Evolutionary conservation across 768 basidiomycete species (phyloP), one percentile per base, ranked within the genome.

Genomic region (Strobilomyces confusus): DNA sequence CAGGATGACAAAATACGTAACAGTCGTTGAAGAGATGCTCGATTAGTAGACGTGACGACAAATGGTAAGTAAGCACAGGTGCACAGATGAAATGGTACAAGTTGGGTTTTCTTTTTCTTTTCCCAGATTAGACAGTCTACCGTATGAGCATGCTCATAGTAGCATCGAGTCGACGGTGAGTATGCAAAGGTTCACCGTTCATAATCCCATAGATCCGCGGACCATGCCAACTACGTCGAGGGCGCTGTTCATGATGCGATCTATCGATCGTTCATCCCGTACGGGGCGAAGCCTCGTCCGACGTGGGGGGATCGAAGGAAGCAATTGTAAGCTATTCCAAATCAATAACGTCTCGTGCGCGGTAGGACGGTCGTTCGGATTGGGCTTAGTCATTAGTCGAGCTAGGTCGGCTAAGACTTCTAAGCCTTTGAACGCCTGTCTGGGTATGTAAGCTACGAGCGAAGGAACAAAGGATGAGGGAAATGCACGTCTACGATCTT

Each of bases 231-330:
- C 56, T 4, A 62, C 34, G 15, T 58, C 52, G 29, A 57, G 12
- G 0, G 59, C 49, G 8, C 58, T 13, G 14, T 61, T 62, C 49
- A 61, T 19, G 13, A 61, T 61, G n/a, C 51, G 52, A 9, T 54
- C 52, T 1, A 61, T 46, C 0, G 59, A 52, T 9, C 51, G 41
- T 45, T 61, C 59, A 14, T 57, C 55, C 4, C 9, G 34, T 1
- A 29, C 45, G 3, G 29, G 8, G 1, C 54, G 37, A 14, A 60
- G 59, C 19, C 55, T 60, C 4, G 43, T 52, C 59, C 55, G 51
- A 11, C 51, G 22, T 1, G 55, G 55, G 0, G 46, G 51, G 1
- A 45, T 38, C 0, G 55, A 57, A 0, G 55, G 51, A 5, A 52
- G 42, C 5, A 2, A 53, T 13, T 17, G 34, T 4, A 57, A 23